Evolutionary conservation across 1,284 basidiomycete species (phyloP), one percentile per base, ranked within the genome.

Genomic region (Volvariella volvacea): DNA sequence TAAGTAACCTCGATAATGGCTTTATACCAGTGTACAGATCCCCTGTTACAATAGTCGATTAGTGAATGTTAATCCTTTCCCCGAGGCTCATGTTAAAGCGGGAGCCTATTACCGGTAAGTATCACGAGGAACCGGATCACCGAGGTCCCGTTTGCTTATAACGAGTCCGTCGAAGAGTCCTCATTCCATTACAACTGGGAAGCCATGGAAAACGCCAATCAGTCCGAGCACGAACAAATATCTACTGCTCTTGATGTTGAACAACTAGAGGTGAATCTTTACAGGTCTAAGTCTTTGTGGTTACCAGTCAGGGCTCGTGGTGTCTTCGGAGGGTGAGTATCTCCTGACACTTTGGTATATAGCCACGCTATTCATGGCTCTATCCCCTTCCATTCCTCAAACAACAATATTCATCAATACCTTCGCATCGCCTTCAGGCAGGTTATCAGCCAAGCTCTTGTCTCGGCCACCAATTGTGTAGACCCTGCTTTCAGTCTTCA

Each of bases 371-470:
- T n/a, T n/a, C n/a, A n/a, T n/a, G n/a, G n/a, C n/a, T n/a, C 25
- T 30, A 40, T 22, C 10, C 30, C 4, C n/a, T 22, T 21, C 32
- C 10, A 46, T 15, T 1, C 10, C 16, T 9, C 17, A 1, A 34
- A 21, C 15, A 17, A 39, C 12, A 8, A 7, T 8, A 10, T 8
- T 17, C 10, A 21, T 39, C 17, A 15, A n/a, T n/a, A 22, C 22
- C 20, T 30, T 8, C 3, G 9, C 16, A 37, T 21, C 9, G 12
- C 15, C 44, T 46, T n/a, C 43, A 71, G 71, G 19, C 87, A 89
- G 60, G 91, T 94, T 47, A 92, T 95, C 52, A 92, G 85, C 7
- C 91, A 93, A 57, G 88, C 88, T 3, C 67, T 92, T 22, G 78
- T 87, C 12, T 80, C 88, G 10, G 89, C 90, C 3, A 84, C 84